phyloP scores from a whole-genome alignment of 2,329 filamentous ascomycete genomes.

The Paraphaeosphaeria minitans region DNA sequence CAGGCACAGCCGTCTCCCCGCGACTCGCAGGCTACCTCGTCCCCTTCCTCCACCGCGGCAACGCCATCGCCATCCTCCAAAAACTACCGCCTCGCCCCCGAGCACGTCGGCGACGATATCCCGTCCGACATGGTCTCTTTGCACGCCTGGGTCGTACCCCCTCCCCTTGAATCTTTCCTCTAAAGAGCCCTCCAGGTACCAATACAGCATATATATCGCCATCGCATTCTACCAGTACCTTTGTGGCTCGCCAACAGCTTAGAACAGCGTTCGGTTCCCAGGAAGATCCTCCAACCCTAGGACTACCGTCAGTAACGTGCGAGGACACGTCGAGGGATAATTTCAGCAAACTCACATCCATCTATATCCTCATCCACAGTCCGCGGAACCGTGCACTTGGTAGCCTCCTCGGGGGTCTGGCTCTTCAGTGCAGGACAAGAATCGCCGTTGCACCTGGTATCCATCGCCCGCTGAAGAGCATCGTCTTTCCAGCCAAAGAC shows the following conservation, averaged over 20 bases:
- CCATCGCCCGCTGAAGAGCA: conserved; percentile 35
- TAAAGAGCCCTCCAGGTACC: conserved; percentile 14
- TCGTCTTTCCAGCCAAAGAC: conserved; percentile 41
- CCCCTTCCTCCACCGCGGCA: conserved; percentile 45
- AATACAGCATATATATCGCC: not conserved
- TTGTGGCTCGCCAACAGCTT: not conserved
- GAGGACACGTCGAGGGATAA: no score
- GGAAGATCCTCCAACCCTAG: conserved; percentile 13
- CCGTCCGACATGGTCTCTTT: conserved; percentile 55
- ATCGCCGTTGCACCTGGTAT: conserved; percentile 32
- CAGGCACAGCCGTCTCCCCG: conserved; percentile 32
- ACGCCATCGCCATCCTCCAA: conserved; percentile 53
- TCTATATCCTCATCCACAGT: conserved; percentile 32
- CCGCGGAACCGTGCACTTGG: conserved; percentile 29
- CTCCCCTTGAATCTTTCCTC: conserved; percentile 19
- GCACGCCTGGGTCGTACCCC: conserved; percentile 53
- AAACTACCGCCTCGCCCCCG: conserved; percentile 59
- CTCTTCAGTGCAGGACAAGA: conserved; percentile 26
- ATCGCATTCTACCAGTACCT: not conserved
- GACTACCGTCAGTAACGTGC: not conserved
- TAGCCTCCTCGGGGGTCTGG: conserved; percentile 30
- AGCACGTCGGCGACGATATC: conserved; percentile 54
- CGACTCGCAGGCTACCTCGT: conserved; percentile 44
- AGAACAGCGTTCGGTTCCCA: conserved; percentile 7
- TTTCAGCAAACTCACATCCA: conserved; percentile 27